Evolutionary conservation across 495 filamentous ascomycete genomes (phyloP).

Genomic region (Neurospora sp.): DNA sequence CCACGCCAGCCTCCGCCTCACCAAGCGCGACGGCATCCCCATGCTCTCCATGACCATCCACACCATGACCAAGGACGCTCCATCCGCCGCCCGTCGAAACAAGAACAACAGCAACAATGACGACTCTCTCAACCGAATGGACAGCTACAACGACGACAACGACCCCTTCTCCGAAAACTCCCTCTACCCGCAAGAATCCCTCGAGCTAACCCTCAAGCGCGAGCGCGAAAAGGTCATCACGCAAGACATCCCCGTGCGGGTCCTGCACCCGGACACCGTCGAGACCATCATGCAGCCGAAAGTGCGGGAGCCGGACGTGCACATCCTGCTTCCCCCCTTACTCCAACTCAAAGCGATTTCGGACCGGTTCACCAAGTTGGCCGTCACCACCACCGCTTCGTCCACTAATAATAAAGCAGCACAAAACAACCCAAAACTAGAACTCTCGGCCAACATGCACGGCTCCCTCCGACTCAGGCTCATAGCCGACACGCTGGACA

Average conservation of each 20-base stretch:
- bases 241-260: slow-evolving; percentile 91
- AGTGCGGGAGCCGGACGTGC: slow-evolving; percentile 84
- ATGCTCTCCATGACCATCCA: slow-evolving; percentile 79
- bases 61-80: slow-evolving; percentile 39
- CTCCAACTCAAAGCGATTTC: slow-evolving; percentile 80
- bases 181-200: slow-evolving; percentile 35
- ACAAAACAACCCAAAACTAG: slow-evolving; percentile 50
- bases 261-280: slow-evolving; percentile 68
- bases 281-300: slow-evolving; percentile 82
- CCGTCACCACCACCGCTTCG: slow-evolving; percentile 22
- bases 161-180: slow-evolving; percentile 28
- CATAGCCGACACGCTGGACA: slow-evolving; percentile 66
- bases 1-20: slow-evolving; percentile 75
- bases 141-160: slow-evolving; percentile 14
- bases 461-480: slow-evolving; percentile 71
- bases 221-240: slow-evolving; percentile 81
- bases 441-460: slow-evolving; percentile 82
- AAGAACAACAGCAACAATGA: slow-evolving; percentile 15
- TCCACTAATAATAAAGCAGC: neutral
- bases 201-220: slow-evolving; percentile 39
- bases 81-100: slow-evolving; percentile 7
- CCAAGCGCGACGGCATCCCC: slow-evolving; percentile 80
- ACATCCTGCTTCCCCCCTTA: slow-evolving; percentile 79
- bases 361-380: slow-evolving; percentile 84
- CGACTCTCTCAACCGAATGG: slow-evolving; percentile 6